Base-by-base conservation (phyloP, 2,329 filamentous ascomycete genomes). In the Arthrinium phaeospermum region DNA sequence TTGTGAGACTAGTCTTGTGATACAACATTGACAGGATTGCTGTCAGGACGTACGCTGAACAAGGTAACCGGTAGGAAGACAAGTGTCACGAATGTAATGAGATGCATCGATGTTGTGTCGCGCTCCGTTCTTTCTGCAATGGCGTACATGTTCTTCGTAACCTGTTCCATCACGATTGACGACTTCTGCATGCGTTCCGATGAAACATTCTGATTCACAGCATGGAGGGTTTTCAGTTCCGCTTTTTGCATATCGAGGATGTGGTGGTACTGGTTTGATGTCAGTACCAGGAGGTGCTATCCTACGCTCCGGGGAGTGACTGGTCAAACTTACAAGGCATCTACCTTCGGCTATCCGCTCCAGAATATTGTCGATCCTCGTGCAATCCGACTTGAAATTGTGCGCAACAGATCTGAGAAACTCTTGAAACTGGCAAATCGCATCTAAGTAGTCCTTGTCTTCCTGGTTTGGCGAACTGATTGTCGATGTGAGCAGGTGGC, bases 101-200 rank as follows among this genome's bases (percentile, higher is more conserved):
- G 41, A 45, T 74, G 73, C 70, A 74, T 74, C 13, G 73, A 74
- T 10, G 71, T 51, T 6, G 71, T 74, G 46, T 74, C 73, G 71
- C 86, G 85, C 41, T 85, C 83, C 71, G 82, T 83, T 67, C 86
- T 85, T 45, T 84, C 78, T 1, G 85, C 85, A 45, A 87, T 86
- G 75, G 83, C 85, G 75, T 87, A 83, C 68, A 84, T 86, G 0
- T 76, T 72, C 27, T 74, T 1, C 47, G 49, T 69, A 77, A 75
- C 8, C 41, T 14, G 1, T 14, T 53, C 51, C 53, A 57, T 57
- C 10, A 77, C 73, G 61, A 75, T 74, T 24, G 72, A 71, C 1
- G 80, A 75, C 5, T 2, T 10, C 53, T 57, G 14, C 53, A 57
- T 57, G 5, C 24, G 27, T 27, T 34, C 2, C 0, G 53, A 34